Evolutionary conservation across 345 rosid species (phyloP).

Genomic region (Pistacia integerrima): DNA sequence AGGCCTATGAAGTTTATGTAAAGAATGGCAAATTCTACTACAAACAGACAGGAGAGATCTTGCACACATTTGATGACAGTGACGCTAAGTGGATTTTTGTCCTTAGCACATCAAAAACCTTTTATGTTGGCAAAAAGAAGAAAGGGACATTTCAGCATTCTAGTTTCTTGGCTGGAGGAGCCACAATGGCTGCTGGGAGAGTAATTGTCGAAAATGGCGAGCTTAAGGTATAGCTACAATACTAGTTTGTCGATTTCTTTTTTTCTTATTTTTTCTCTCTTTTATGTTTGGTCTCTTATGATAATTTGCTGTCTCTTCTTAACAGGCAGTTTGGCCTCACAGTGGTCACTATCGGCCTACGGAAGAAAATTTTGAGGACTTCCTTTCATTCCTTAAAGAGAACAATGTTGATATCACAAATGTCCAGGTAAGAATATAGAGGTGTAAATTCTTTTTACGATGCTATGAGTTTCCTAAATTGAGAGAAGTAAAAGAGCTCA

Average conservation of each 20-base stretch:
- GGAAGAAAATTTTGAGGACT: conserved; percentile 74
- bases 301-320: conserved; percentile 11
- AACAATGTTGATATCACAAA: conserved; percentile 75
- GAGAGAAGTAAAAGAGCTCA: neutral
- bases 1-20: conserved; percentile 72
- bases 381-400: conserved; percentile 65
- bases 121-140: conserved; percentile 80
- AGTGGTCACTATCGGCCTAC: conserved; percentile 98
- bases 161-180: conserved; percentile 96
- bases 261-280: neutral
- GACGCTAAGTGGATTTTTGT: conserved; percentile 93
- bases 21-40: conserved; percentile 67
- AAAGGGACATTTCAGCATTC: conserved; percentile 91
- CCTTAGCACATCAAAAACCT: conserved; percentile 69
- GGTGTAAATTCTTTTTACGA: neutral
- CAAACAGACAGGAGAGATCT: conserved; percentile 64
- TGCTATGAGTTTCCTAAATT: neutral
- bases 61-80: conserved; percentile 46
- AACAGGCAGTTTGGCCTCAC: conserved; percentile 96
- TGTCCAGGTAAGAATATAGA: conserved; percentile 57
- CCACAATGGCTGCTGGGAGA: conserved; percentile 80
- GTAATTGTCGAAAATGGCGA: conserved; percentile 60
- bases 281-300: conserved; percentile 8
- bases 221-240: conserved; percentile 49
- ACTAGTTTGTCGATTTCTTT: neutral